Evolutionary conservation across 768 basidiomycete genomes (phyloP).

Genomic region (Piloderma croceum): DNA sequence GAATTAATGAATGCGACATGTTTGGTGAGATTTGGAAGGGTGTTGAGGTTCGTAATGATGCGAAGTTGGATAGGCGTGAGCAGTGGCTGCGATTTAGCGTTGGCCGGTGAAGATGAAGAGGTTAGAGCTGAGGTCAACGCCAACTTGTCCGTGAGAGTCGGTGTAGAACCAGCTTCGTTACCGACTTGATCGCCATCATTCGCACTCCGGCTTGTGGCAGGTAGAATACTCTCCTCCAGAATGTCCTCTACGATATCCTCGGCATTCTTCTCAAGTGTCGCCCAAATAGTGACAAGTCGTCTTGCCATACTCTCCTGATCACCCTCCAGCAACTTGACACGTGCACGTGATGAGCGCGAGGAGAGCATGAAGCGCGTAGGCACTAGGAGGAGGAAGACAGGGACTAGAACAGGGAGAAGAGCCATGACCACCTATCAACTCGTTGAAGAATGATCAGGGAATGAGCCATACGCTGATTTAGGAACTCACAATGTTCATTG

Average conservation of each 20-base stretch:
- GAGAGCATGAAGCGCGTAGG: slow-evolving; percentile 53
- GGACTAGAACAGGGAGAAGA: slow-evolving; percentile 61
- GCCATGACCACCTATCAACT: slow-evolving; percentile 43
- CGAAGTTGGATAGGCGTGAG: slow-evolving; percentile 52
- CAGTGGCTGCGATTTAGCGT: slow-evolving; percentile 32
- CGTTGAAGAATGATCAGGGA: neutral
- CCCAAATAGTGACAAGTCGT: slow-evolving; percentile 53
- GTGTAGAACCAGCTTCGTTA: too few relatives aligned
- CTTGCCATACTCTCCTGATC: slow-evolving; percentile 40
- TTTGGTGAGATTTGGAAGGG: slow-evolving; percentile 63
- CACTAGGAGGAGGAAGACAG: slow-evolving; percentile 48
- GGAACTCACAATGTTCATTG: slow-evolving; percentile 60
- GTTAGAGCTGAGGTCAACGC: neutral
- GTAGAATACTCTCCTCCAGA: slow-evolving; percentile 47
- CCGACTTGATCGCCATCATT: too few relatives aligned
- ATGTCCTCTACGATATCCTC: slow-evolving; percentile 59
- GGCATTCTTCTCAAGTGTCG: slow-evolving; percentile 52
- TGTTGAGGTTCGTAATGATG: slow-evolving; percentile 58
- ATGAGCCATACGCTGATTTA: slow-evolving; percentile 1
- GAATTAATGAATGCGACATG: slow-evolving; percentile 58
- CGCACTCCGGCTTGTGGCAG: slow-evolving; percentile 3
- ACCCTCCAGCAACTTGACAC: slow-evolving; percentile 60
- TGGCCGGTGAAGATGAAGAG: neutral
- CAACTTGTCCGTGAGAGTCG: slow-evolving; percentile 21
- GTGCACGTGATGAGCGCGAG: slow-evolving; percentile 52